A percentile compares a stretch with the other conserved stretches of the same genome.
Conservation (phyloP, 1,284 basidiomycete species). For the Sporisorium scitamineum region DNA sequence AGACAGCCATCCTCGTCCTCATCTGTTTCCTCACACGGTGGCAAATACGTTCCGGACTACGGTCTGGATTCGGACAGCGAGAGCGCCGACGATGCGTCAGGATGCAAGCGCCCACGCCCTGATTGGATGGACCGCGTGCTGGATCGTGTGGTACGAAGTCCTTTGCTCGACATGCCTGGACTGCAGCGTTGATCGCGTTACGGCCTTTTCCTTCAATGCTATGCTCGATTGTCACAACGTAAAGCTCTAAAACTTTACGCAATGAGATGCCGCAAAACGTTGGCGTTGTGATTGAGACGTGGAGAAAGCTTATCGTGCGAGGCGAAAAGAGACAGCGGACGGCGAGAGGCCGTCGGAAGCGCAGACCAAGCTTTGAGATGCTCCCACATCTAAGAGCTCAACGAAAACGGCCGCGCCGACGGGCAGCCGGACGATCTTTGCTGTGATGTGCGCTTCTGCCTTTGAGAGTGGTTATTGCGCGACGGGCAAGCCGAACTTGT, state of each 20-base stretch:
- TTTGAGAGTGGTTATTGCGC: too few species aligned
- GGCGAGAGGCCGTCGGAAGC: too few species aligned
- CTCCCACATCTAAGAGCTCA: neutral
- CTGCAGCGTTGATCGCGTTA: neutral
- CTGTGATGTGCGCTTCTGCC: too few species aligned
- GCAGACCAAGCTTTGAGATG: neutral
- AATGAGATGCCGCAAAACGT: too few species aligned
- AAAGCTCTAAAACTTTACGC: too few species aligned
- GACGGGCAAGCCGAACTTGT: neutral
- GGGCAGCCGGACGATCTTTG: neutral
- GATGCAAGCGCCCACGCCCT: neutral
- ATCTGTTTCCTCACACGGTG: slow-evolving; percentile 14
- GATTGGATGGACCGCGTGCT: slow-evolving; percentile 27
- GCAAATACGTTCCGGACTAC: slow-evolving; percentile 16
- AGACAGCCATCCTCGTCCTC: slow-evolving; percentile 1
- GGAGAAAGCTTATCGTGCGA: neutral
- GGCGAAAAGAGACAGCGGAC: too few species aligned
- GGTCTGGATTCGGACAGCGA: slow-evolving; percentile 30
- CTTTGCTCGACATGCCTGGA: slow-evolving; percentile 9
- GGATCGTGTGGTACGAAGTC: slow-evolving; percentile 12
- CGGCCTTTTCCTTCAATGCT: neutral
- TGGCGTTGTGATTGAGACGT: neutral
- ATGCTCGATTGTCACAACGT: too few species aligned
- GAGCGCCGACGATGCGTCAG: neutral
- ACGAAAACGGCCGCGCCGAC: neutral